These are phyloP conservation scores for Eremomyces bilateralis DNA, from an alignment of 495 filamentous ascomycete species.

Conservation along the genomic window DNA sequence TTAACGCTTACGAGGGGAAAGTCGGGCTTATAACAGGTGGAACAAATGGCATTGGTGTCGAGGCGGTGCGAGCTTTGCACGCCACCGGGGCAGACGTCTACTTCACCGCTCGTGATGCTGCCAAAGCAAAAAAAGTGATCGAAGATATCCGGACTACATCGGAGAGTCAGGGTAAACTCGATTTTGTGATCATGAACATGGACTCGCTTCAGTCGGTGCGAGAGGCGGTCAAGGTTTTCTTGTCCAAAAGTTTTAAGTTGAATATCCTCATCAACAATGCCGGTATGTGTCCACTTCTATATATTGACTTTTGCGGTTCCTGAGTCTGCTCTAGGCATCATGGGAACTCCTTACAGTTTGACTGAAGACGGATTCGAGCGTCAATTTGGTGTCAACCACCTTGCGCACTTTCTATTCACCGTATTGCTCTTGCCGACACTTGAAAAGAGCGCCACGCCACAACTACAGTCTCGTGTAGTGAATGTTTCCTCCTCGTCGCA, in stretches of 20 bases:
- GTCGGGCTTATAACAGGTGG: no score
- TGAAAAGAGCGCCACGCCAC: neutral
- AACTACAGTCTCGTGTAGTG: neutral
- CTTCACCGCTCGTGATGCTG: neutral
- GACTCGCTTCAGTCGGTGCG: conserved; percentile 8
- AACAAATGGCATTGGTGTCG: no score
- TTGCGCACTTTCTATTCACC: conserved; percentile 1
- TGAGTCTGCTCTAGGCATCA: neutral
- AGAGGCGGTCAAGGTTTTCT: conserved; percentile 8
- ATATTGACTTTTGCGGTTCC: neutral
- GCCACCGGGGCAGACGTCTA: no score
- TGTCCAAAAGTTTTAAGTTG: conserved; percentile 7
- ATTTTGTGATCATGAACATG: conserved; percentile 19
- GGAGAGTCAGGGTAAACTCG: conserved; percentile 5
- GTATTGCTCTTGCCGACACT: neutral
- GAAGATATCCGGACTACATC: conserved; percentile 1
- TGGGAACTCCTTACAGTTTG: conserved; percentile 1
- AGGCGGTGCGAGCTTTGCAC: no score
- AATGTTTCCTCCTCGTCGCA: neutral
- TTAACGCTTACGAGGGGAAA: conserved; percentile 18
- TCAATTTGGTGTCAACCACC: conserved; percentile 1
- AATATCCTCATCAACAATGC: conserved; percentile 17
- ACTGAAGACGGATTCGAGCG: conserved; percentile 2
- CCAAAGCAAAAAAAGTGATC: conserved; percentile 18
- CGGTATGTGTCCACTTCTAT: conserved; percentile 11